Base-by-base conservation (phyloP, 1,139 yeast species). In the Diutina siamensis region DNA sequence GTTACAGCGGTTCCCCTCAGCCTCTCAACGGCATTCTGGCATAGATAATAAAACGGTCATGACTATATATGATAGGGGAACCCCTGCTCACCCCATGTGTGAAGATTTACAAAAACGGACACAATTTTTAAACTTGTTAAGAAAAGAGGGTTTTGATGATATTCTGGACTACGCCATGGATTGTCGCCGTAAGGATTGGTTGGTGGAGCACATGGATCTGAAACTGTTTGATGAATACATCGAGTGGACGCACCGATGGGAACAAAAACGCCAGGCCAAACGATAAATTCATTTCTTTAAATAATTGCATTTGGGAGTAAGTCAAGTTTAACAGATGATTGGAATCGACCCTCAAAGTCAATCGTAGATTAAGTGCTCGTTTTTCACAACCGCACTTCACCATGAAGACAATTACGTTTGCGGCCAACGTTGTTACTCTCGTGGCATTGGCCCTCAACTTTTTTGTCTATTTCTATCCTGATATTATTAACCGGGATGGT, bases 401-500 rank as follows among this genome's bases (percentile, higher is more conserved):
- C 31, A 38, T 38, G 42, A 38, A 38, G 32, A 25, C 42, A 15
- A 22, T 38, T 17, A 4, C 18, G 4, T 25, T 10, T 4, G 3
- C 20, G n/a, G 25, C 42, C 42, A 38, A 38, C 20, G 4, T 57
- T 21, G 58, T 68, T 20, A 62, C 72, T 2, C 47, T 61, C 5
- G 49, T 73, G 5, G 68, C 85, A 0, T 44, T 72, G 0, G 44
- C 67, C 1, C 62, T 80, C 44, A 82, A 83, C 54, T 44, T 71
- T 1, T 81, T 82, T 58, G 75, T 84, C 17, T 82, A 78, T 63
- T 78, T 85, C 44, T 87, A 84, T 56, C 95, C 95, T 1, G 82
- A 85, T 44, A 52, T 81, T 17, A 50, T 69, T 48, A 70, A 70
- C 50, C 57, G 65, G 25, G 57, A 76, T 0, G 60, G 58, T 7